Evolutionary conservation across 2,329 filamentous ascomycete genomes (phyloP), one percentile per base, ranked within the genome.

Genomic region (Fusarium proliferatum): DNA sequence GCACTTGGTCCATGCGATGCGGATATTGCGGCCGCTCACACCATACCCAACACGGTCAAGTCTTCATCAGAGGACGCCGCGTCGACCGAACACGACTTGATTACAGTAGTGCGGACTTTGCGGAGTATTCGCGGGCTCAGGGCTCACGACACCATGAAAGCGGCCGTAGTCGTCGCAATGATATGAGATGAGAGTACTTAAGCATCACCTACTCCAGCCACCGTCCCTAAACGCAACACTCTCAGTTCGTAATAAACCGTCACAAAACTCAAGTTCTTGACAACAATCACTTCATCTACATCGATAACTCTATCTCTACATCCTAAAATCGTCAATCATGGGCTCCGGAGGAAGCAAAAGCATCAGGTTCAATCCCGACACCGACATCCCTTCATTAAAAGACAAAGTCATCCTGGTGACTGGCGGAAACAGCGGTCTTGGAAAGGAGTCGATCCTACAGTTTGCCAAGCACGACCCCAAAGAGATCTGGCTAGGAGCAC

Each of bases 41-140:
- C 48, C 1, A 51, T 2, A n/a, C 30, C 48, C 21, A 19, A 13
- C 48, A 51, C 7, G 0, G 30, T 51, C 9, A 34, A 33, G 46
- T 33, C 21, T 33, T 19, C 28, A 17, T 30, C 21, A 41, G 7
- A 13, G 12, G 33, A 9, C 7, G 15, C 9, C 11, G 48, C 19
- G 11, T 3, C 9, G 0, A 3, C 5, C 6, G 3, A 17, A 9
- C 3, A 12, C 7, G 15, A 23, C 21, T 23, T 5, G 5, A 34
- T 23, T 13, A 13, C 33, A 33, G 4, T 4, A 17, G 21, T 33
- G 48, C 48, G 48, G 48, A 34, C 48, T 34, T 51, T 51, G 21
- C 48, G 30, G 48, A 51, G 15, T 17, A 9, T 51, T 33, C 2
- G 13, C 28, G 28, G 28, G 28, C 28, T 30, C 1, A 9, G 28